A percentile compares a stretch with the other conserved stretches of the same genome.
phyloP scores from a whole-genome alignment of 2,329 filamentous ascomycete species.

The Arthrocladium fulminans region DNA sequence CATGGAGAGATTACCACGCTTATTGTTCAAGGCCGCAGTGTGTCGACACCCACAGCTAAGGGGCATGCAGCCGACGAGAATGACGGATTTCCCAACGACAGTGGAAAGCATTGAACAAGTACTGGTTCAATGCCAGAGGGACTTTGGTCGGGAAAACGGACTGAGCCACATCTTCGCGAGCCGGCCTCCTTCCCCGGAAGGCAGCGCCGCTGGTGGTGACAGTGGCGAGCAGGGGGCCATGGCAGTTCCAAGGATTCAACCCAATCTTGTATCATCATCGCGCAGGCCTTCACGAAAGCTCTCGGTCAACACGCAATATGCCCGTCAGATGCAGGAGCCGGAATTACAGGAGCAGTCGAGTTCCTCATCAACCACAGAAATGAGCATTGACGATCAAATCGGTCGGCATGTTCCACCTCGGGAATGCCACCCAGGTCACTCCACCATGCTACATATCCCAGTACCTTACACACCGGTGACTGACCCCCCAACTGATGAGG shows the following conservation, averaged over 20 bases:
- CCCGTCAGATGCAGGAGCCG: neutral
- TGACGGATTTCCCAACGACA: neutral
- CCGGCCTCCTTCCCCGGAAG: neutral
- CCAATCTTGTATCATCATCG: neutral
- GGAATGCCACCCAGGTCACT: too few relatives aligned
- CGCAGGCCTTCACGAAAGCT: neutral
- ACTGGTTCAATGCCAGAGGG: slow-evolving; percentile 1
- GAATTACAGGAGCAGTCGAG: neutral
- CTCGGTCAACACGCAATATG: neutral
- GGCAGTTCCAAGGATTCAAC: neutral
- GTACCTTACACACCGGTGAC: too few relatives aligned
- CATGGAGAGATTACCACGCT: neutral
- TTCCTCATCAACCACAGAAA: neutral
- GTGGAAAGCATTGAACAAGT: neutral
- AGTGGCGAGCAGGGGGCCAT: neutral
- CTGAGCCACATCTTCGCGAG: slow-evolving; percentile 4
- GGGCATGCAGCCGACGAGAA: neutral
- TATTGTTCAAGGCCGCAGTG: neutral
- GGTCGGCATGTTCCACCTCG: neutral
- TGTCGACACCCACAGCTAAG: neutral
- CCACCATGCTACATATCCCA: too few relatives aligned
- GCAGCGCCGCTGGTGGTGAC: neutral
- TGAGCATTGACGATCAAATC: neutral
- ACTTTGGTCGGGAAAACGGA: neutral
- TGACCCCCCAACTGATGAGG: too few relatives aligned